These are phyloP conservation scores for Zygoascus tannicola DNA, from an alignment of 805 yeast species.

Conservation along the genomic window DNA sequence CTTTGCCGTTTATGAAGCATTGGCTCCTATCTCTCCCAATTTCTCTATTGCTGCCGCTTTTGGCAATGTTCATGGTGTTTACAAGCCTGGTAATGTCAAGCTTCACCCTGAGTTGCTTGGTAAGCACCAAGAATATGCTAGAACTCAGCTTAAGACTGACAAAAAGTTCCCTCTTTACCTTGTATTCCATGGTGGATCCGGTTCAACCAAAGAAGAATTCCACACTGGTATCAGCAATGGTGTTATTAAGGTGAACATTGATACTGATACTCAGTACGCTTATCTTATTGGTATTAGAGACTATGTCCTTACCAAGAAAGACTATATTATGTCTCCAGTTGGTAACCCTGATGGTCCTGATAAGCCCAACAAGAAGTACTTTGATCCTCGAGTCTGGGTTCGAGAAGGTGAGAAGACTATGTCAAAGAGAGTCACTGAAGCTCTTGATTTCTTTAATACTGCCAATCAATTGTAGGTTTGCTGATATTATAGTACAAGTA, in stretches of 20 bases:
- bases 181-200: conserved; percentile 99
- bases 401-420: conserved; percentile 99
- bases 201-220: conserved; percentile 87
- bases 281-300: conserved; percentile 96
- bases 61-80: conserved; percentile 99
- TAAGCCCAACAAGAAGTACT: conserved; percentile 99
- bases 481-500: too few species aligned
- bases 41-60: conserved; percentile 99
- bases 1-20: conserved; percentile 81
- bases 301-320: conserved; percentile 92
- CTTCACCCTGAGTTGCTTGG: conserved; percentile 89
- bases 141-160: conserved; percentile 47
- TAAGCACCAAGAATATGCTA: conserved; percentile 89
- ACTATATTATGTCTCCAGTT: conserved; percentile 76
- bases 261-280: conserved; percentile 98
- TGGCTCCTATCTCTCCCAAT: conserved; percentile 86
- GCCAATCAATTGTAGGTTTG: conserved; percentile 23
- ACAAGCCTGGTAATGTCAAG: conserved; percentile 97
- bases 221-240: conserved; percentile 85
- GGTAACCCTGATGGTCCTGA: conserved; percentile 99
- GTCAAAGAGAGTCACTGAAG: conserved; percentile 75
- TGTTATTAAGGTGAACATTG: conserved; percentile 98
- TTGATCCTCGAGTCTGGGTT: conserved; percentile 99
- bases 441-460: conserved; percentile 70
- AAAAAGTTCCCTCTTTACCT: conserved; percentile 73